Evolutionary conservation across 1,139 yeast species (phyloP).

Genomic region (Blastobotrys persicus): DNA sequence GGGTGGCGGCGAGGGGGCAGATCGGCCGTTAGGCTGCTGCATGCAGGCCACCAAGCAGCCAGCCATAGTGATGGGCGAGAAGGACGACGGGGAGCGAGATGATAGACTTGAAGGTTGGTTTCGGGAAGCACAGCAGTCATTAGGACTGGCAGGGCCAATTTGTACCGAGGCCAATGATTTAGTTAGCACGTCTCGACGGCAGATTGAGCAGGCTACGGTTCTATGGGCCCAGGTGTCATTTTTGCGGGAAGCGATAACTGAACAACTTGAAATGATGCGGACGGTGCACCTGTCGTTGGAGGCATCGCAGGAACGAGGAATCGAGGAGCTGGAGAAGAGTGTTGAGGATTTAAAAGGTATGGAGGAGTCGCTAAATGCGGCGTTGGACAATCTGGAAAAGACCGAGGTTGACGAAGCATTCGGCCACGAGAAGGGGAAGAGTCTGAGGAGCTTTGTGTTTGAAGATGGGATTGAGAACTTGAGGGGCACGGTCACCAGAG

Average conservation of each 20-base stretch:
- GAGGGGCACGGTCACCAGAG: constrained; percentile 31
- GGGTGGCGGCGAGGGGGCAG: not conserved
- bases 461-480: constrained; percentile 41
- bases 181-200: constrained; percentile 30
- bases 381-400: constrained; percentile 35
- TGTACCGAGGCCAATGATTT: constrained; percentile 38
- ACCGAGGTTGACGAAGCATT: constrained; percentile 35
- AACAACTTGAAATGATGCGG: constrained; percentile 32
- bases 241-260: constrained; percentile 32
- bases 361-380: constrained; percentile 35
- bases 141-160: constrained; percentile 39
- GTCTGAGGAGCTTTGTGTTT: constrained; percentile 47
- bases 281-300: constrained; percentile 22
- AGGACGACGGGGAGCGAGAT: not conserved
- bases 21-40: not conserved
- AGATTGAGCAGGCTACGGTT: constrained; percentile 35
- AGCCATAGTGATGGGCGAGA: not conserved
- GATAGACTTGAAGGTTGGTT: constrained; percentile 26
- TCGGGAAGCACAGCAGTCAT: constrained; percentile 36
- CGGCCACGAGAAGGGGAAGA: constrained; percentile 22
- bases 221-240: constrained; percentile 39
- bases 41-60: not conserved
- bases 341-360: constrained; percentile 29
- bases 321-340: constrained; percentile 24
- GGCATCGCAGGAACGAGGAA: constrained; percentile 18